Evolutionary conservation across 495 filamentous ascomycete species (phyloP).

Genomic region (Penicillium goetzii): DNA sequence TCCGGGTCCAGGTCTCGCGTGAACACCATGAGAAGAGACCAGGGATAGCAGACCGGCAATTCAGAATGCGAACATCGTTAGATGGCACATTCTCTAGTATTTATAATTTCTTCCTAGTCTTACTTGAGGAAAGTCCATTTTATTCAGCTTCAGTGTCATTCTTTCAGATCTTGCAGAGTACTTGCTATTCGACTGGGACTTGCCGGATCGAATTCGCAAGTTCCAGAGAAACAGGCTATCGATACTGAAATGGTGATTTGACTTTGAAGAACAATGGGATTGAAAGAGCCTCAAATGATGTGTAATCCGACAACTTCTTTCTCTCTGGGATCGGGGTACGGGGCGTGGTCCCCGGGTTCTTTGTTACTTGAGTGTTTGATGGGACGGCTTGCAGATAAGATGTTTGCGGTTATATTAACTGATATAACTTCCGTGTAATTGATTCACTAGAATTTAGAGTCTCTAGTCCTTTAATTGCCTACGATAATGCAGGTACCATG

Average conservation of each 20-base stretch:
- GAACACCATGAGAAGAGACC: background rate
- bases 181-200: background rate
- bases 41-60: background rate
- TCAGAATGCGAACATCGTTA: background rate
- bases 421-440: background rate
- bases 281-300: background rate
- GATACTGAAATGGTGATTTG: background rate
- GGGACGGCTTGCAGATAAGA: background rate
- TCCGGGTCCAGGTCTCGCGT: background rate
- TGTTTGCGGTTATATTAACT: background rate
- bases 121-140: background rate
- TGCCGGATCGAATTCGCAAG: background rate
- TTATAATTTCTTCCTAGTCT: background rate
- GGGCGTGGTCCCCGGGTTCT: background rate
- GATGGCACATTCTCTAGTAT: background rate
- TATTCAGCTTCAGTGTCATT: background rate
- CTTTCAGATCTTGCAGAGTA: background rate
- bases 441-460: background rate
- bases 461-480: background rate
- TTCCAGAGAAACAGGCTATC: background rate
- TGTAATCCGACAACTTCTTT: background rate
- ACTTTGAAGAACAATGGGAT: background rate
- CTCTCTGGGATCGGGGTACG: background rate
- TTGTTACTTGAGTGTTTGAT: background rate
- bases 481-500: background rate